Base-by-base conservation (phyloP, 306 rosid species). In the Ochetophila trinervis region DNA sequence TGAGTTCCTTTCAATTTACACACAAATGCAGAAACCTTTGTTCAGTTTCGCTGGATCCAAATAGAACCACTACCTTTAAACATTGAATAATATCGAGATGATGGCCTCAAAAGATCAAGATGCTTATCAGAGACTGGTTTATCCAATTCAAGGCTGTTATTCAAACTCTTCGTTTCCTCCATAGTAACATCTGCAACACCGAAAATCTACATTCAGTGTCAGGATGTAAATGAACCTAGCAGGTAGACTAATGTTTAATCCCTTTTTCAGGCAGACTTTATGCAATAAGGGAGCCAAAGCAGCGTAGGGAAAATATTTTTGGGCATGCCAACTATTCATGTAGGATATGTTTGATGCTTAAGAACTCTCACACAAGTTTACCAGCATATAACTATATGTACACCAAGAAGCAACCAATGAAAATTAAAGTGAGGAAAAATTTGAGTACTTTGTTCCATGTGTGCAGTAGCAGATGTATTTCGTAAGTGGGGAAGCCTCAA, bases 61-160 rank as follows among this genome's bases (percentile, higher is more conserved):
- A 53, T 35, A 47, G 50, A 54, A 18, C 13, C 15, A 15, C 23
- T 72, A 91, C 98, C 98, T 87, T 75, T 87, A 79, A 87, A 79
- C 63, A 79, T 67, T 45, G 96, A 83, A 83, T 78, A 67, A 66
- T 69, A 70, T 78, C 98, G 86, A 67, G 96, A 78, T 17, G 91
- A 82, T 56, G 98, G 96, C 65, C 98, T 83, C 79, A 85, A 82
- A 66, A 84, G 90, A 74, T 88, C 89, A 66, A 84, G 90, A 74
- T 88, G 89, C 82, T 87, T 92, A 63, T 81, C 86, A 17, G 96
- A 77, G 76, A 76, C 73, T 14, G 93, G 74, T 74, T 72, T 87
- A 34, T 22, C 83, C 56, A 84, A 71, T 75, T 92, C 91, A 69
- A 78, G 80, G 53, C 70, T 71, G 16, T 62, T 85, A 80, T 68